Evolutionary conservation across 116 monocot genomes (phyloP).

Genomic region (Phalaenopsis hybrid): DNA sequence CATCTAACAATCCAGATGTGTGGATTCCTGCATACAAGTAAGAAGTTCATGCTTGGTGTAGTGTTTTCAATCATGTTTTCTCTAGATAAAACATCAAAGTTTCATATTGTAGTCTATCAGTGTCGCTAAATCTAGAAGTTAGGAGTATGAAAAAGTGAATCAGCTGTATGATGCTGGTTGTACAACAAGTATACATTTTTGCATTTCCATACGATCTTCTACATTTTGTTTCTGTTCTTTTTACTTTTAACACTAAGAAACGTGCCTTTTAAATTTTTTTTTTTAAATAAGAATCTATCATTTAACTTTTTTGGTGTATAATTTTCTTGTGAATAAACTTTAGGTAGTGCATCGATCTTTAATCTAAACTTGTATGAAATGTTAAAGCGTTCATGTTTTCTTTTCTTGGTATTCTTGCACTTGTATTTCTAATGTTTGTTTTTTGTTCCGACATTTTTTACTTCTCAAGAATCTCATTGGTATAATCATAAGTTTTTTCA

Average conservation of each 20-base stretch:
- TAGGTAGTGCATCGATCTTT: neutral
- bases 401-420: neutral
- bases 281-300: neutral
- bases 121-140: neutral
- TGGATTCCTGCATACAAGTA: constrained; percentile 99
- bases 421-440: neutral
- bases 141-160: neutral
- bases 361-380: neutral
- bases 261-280: neutral
- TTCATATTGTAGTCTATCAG: neutral
- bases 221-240: neutral
- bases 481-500: neutral
- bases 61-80: neutral
- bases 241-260: neutral
- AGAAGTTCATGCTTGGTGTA: constrained; percentile 11
- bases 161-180: neutral
- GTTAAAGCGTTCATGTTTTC: neutral
- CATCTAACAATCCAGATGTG: constrained; percentile 98
- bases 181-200: neutral
- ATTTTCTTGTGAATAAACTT: neutral
- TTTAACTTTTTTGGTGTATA: neutral
- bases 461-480: neutral
- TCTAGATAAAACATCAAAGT: neutral
- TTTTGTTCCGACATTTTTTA: neutral
- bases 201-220: neutral